A percentile compares a stretch with the other conserved stretches of the same genome.
Conservation (phyloP, 257 asterid species). For the Przewalskia tangutica region DNA sequence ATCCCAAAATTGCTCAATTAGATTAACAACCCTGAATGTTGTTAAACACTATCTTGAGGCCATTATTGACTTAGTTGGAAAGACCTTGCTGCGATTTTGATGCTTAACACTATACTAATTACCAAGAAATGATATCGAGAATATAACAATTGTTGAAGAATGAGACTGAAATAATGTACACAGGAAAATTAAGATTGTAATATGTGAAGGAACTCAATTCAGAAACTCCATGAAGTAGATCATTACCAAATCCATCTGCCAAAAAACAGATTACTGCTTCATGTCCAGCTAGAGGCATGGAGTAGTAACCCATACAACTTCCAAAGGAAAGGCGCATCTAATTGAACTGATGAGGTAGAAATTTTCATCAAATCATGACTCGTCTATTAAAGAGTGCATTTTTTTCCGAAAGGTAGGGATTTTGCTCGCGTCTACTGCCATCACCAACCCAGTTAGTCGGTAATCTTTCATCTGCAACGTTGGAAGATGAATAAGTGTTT, state of each 20-base stretch:
- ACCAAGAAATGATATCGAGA: too few relatives aligned
- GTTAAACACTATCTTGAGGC: too few relatives aligned
- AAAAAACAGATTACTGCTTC: slow-evolving; percentile 2
- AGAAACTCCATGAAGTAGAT: background rate
- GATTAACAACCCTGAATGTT: too few relatives aligned
- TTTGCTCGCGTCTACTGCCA: slow-evolving; percentile 69
- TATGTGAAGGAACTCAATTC: background rate
- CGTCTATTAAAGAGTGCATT: slow-evolving; percentile 51
- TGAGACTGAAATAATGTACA: background rate
- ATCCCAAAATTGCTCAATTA: too few relatives aligned
- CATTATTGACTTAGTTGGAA: too few relatives aligned
- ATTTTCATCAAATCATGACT: slow-evolving; percentile 15
- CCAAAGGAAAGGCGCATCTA: background rate
- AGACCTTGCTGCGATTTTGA: too few relatives aligned
- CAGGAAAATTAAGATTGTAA: background rate
- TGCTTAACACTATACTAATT: too few relatives aligned
- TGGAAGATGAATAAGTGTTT: background rate
- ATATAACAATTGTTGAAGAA: background rate
- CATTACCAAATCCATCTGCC: background rate
- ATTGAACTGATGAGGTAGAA: background rate
- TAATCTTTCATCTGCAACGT: slow-evolving; percentile 63
- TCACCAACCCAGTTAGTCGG: slow-evolving; percentile 57
- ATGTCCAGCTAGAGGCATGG: background rate
- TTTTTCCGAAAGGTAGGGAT: slow-evolving; percentile 40
- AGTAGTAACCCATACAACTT: background rate